These are phyloP conservation scores for Neurospora sp. DNA, from an alignment of 495 filamentous ascomycete genomes.

Conservation along the genomic window DNA sequence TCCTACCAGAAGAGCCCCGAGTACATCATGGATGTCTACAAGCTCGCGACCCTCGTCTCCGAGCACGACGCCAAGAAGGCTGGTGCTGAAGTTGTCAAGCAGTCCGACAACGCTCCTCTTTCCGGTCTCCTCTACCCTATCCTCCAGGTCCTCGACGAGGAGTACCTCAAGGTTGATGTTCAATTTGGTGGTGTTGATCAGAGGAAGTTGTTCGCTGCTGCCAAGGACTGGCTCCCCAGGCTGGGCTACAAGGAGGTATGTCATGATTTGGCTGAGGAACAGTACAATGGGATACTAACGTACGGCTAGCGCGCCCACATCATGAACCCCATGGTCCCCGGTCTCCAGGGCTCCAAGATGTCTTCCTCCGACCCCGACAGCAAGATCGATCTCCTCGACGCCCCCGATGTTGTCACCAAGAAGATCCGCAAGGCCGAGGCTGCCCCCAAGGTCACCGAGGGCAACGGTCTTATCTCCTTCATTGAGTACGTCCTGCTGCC, in stretches of 20 bases:
- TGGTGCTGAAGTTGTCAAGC: conserved; percentile 89
- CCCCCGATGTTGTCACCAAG: conserved; percentile 55
- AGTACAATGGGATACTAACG: background rate
- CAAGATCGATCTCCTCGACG: conserved; percentile 88
- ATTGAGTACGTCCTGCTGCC: conserved; percentile 80
- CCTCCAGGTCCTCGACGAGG: conserved; percentile 85
- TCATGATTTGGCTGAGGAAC: conserved; percentile 7
- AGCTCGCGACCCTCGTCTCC: conserved; percentile 41
- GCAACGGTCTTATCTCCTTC: conserved; percentile 76
- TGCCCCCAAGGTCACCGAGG: conserved; percentile 63
- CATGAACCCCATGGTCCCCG: conserved; percentile 86
- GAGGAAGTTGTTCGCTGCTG: conserved; percentile 78
- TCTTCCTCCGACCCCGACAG: conserved; percentile 51
- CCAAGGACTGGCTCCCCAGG: conserved; percentile 64
- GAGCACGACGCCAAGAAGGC: conserved; percentile 73
- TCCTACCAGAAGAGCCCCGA: conserved; percentile 64
- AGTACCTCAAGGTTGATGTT: conserved; percentile 76
- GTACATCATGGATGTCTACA: conserved; percentile 72
- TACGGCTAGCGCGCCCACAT: conserved; percentile 58
- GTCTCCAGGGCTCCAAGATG: conserved; percentile 76
- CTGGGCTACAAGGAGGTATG: conserved; percentile 53
- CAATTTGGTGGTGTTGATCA: conserved; percentile 80
- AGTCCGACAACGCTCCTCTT: conserved; percentile 63
- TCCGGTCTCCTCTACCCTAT: conserved; percentile 78
- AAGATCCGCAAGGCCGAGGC: conserved; percentile 80